Conservation (phyloP, 345 rosid genomes). For the Dovyalis caffra region DNA sequence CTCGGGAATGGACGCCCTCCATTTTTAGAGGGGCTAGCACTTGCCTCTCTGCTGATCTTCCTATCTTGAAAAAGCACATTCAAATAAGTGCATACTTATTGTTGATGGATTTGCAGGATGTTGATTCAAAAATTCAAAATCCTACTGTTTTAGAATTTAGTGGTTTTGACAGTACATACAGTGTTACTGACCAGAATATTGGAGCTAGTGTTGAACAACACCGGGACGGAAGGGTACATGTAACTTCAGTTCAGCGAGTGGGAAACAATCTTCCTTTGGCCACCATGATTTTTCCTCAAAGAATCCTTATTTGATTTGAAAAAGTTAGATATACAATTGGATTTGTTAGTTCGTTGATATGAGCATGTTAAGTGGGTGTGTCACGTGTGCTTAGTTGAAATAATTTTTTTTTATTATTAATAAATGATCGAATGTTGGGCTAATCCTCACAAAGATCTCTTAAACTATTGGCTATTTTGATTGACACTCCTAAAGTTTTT, state of each 20-base stretch:
- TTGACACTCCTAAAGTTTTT: no score
- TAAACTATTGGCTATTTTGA: no score
- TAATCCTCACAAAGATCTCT: no score
- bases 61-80: no score
- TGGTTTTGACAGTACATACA: conserved; percentile 17
- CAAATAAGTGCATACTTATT: not conserved
- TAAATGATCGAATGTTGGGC: no score
- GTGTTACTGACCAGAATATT: conserved; percentile 22
- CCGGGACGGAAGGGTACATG: conserved; percentile 25
- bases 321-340: no score
- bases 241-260: conserved; percentile 13
- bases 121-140: conserved; percentile 34
- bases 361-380: no score
- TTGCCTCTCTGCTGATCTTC: no score
- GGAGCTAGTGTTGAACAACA: conserved; percentile 9
- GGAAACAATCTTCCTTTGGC: conserved; percentile 27
- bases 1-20: no score
- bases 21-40: no score
- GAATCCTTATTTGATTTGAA: conserved; percentile 22
- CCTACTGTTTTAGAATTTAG: conserved; percentile 19
- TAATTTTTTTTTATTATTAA: no score
- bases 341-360: not conserved
- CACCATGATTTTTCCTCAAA: conserved; percentile 21
- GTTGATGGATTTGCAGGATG: conserved; percentile 36
- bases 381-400: no score